Base-by-base conservation (phyloP, 1,139 yeast genomes). In the Taphrina betulina region DNA sequence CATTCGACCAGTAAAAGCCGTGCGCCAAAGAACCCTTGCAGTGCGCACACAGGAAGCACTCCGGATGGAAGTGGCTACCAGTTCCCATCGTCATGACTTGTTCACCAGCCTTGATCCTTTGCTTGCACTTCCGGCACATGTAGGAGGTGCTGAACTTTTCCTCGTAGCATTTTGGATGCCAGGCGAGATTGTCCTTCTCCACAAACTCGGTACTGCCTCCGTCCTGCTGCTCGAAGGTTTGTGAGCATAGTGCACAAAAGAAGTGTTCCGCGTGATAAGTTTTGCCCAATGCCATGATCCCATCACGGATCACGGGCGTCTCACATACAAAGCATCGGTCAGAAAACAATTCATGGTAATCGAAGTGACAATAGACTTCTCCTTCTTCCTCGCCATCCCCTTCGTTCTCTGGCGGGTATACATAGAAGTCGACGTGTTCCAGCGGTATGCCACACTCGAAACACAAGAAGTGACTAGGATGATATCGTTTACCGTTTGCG, bases 241-340 rank as follows among this genome's bases (percentile, higher is more conserved):
- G 29, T 12, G 54, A 50, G 58, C 72, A 70, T 14, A 65, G 67
- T 5, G 67, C 66, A 58, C 72, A 70, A 57, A 68, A 68, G 52
- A 70, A 70, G 41, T 70, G 72, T 26, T 66, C 71, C 5, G 60
- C 62, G 56, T 70, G 72, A 65, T 66, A 70, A 26, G 66, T 62
- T 43, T 61, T 60, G 7, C 65, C 70, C 31, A 68, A 60, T 2
- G 72, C 72, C 31, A 60, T 60, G 12, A 69, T 63, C 16, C 67
- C 69, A 29, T 66, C 61, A 2, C 63, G 63, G 34, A 69, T 72
- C 20, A 70, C 67, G 1, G 71, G 69, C 3, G 69, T 68, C 5
- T 60, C 41, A 58, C 72, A 70, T 55, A 68, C 61, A 8, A 62
- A 63, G 60, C 72, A 70, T 31, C 64, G 60, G 0, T 68, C 67